A percentile compares a stretch with the other conserved stretches of the same genome.
phyloP scores from a whole-genome alignment of 2,329 filamentous ascomycete species.

The Mycocentrospora acerina region DNA sequence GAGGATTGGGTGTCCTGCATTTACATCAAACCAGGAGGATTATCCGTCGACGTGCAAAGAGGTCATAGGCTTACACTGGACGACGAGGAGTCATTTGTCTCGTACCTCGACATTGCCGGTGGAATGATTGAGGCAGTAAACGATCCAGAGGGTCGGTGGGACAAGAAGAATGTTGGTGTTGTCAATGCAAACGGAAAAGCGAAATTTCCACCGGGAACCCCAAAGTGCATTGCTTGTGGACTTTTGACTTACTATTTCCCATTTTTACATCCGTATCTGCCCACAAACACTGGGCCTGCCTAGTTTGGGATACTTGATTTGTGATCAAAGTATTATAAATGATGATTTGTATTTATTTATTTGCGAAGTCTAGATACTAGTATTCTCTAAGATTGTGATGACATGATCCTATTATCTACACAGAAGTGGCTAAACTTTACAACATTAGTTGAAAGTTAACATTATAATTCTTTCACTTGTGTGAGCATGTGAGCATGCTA shows the following conservation, averaged over 20 bases:
- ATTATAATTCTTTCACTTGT: too few relatives aligned
- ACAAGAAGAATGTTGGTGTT: slow-evolving; percentile 27
- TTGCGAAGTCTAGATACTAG: too few relatives aligned
- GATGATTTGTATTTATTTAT: too few relatives aligned
- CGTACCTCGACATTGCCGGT: slow-evolving; percentile 48
- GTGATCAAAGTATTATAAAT: too few relatives aligned
- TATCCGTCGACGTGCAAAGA: slow-evolving; percentile 38
- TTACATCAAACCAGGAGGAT: slow-evolving; percentile 47
- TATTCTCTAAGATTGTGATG: too few relatives aligned
- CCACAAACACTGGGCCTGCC: too few relatives aligned
- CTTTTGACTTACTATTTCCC: slow-evolving; percentile 23
- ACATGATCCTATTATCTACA: too few relatives aligned
- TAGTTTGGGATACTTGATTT: too few relatives aligned
- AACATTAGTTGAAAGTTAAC: too few relatives aligned
- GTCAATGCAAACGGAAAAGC: slow-evolving; percentile 33
- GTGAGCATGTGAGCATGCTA: too few relatives aligned
- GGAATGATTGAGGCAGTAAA: slow-evolving; percentile 52
- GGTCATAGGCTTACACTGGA: slow-evolving; percentile 46
- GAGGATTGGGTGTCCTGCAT: slow-evolving; percentile 42
- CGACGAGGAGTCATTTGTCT: slow-evolving; percentile 41
- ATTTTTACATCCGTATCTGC: too few relatives aligned
- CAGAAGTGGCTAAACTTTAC: too few relatives aligned
- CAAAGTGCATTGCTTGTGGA: slow-evolving; percentile 35
- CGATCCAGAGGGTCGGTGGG: slow-evolving; percentile 14
- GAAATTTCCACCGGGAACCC: slow-evolving; percentile 38